A percentile compares a stretch with the other conserved stretches of the same genome.
Conservation (phyloP, 768 basidiomycete genomes). For the Cyclocybe aegerita region DNA sequence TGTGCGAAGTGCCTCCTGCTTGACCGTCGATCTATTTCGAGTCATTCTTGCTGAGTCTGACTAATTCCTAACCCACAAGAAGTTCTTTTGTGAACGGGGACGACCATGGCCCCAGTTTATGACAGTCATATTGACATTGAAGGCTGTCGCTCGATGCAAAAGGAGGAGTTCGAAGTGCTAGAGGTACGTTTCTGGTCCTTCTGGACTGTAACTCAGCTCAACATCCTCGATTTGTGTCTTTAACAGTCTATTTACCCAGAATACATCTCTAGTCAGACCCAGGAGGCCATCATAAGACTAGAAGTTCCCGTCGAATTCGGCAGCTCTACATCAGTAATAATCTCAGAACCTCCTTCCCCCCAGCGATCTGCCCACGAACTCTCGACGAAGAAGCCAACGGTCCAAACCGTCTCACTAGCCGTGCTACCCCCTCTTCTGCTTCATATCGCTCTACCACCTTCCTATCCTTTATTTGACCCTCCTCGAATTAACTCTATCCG, state of each 20-base stretch:
- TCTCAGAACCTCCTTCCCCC: constrained; percentile 27
- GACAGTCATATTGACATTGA: background rate
- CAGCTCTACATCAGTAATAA: constrained; percentile 34
- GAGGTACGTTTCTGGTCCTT: constrained; percentile 38
- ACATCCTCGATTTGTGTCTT: background rate
- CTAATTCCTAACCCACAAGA: no score
- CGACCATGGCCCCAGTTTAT: no score
- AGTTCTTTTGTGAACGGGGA: no score
- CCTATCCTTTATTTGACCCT: constrained; percentile 54
- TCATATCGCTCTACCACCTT: constrained; percentile 47
- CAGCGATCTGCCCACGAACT: background rate
- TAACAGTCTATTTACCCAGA: constrained; percentile 78
- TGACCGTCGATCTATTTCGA: background rate
- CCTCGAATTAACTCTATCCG: constrained; percentile 57
- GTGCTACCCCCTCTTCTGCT: constrained; percentile 66
- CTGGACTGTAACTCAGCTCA: background rate
- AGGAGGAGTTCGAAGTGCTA: constrained; percentile 63
- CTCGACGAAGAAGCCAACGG: constrained; percentile 10
- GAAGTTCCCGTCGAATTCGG: constrained; percentile 68
- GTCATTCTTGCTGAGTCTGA: background rate
- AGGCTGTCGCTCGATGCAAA: constrained; percentile 36
- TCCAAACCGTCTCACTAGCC: constrained; percentile 36
- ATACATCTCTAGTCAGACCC: constrained; percentile 46
- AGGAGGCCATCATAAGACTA: constrained; percentile 45
- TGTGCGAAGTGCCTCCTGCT: no score